Evolutionary conservation across 2,329 filamentous ascomycete genomes (phyloP).

Genomic region (Aureobasidium sp.): DNA sequence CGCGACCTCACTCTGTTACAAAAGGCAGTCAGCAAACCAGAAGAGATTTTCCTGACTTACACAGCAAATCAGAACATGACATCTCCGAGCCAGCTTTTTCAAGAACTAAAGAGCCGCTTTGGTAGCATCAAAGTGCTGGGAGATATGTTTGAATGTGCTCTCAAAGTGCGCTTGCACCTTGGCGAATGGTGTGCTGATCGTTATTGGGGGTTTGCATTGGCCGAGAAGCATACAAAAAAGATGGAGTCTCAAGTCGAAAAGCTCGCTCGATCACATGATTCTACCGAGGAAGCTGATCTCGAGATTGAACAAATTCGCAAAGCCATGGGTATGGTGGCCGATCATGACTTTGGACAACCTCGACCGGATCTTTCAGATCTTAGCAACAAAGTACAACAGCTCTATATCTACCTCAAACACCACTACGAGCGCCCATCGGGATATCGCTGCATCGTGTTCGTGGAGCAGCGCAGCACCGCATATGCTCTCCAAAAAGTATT

Average conservation of each 20-base stretch:
- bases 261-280: slow-evolving; percentile 1
- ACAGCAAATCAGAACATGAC: slow-evolving; percentile 43
- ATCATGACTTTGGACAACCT: slow-evolving; percentile 3
- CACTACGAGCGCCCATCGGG: slow-evolving; percentile 55
- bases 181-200: slow-evolving; percentile 81
- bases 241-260: slow-evolving; percentile 52
- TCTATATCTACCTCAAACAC: slow-evolving; percentile 54
- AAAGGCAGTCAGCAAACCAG: slow-evolving; percentile 52
- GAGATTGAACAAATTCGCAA: slow-evolving; percentile 52
- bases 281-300: slow-evolving; percentile 32
- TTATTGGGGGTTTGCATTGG: slow-evolving; percentile 67
- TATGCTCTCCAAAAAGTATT: slow-evolving; percentile 65
- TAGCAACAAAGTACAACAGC: slow-evolving; percentile 64
- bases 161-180: slow-evolving; percentile 56
- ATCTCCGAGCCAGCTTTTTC: slow-evolving; percentile 59
- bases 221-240: slow-evolving; percentile 54
- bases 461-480: slow-evolving; percentile 71
- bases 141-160: slow-evolving; percentile 54
- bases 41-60: slow-evolving; percentile 52
- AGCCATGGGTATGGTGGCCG: slow-evolving; percentile 39
- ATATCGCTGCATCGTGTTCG: slow-evolving; percentile 79
- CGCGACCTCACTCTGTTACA: slow-evolving; percentile 53
- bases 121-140: slow-evolving; percentile 47
- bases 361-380: slow-evolving; percentile 34
- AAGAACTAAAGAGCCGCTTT: slow-evolving; percentile 47